These are phyloP conservation scores for Rosa rugosa DNA, from an alignment of 306 rosid species.

Conservation along the genomic window DNA sequence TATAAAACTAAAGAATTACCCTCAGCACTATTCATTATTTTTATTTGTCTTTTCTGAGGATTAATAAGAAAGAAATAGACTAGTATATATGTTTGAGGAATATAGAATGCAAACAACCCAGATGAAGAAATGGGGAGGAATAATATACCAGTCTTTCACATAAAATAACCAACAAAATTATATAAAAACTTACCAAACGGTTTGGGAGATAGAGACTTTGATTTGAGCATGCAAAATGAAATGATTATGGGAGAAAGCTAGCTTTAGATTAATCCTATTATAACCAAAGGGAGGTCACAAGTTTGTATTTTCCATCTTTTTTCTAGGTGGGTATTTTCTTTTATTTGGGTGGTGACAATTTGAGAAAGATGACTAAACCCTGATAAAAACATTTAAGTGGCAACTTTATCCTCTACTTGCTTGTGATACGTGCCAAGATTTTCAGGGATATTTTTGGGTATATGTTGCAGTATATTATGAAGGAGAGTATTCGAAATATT, in stretches of 20 bases:
- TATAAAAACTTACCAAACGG: conserved; percentile 18
- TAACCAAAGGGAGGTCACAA: conserved; percentile 17
- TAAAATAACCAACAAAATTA: conserved; percentile 7
- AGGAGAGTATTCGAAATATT: not conserved
- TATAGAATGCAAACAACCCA: conserved; percentile 39
- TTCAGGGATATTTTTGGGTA: conserved; percentile 26
- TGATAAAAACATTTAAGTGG: conserved; percentile 11
- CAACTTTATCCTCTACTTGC: conserved; percentile 16
- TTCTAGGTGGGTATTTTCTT: not conserved
- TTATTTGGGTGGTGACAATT: conserved; percentile 26
- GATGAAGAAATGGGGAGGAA: conserved; percentile 42
- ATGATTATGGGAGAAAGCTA: conserved; percentile 46
- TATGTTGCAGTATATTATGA: not conserved
- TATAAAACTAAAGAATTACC: not conserved
- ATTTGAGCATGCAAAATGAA: conserved; percentile 36
- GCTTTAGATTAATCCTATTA: conserved; percentile 37
- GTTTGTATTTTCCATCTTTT: not conserved
- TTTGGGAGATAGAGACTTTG: conserved; percentile 31
- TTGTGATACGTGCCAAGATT: conserved; percentile 13
- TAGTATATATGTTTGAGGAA: conserved; percentile 7
- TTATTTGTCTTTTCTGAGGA: not conserved
- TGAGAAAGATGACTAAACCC: conserved; percentile 38
- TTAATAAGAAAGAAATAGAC: not conserved
- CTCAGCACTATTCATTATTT: not conserved
- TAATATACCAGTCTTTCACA: conserved; percentile 8